Conservation (phyloP, 2,329 filamentous ascomycete genomes). For the Pseudogymnoascus sp. region DNA sequence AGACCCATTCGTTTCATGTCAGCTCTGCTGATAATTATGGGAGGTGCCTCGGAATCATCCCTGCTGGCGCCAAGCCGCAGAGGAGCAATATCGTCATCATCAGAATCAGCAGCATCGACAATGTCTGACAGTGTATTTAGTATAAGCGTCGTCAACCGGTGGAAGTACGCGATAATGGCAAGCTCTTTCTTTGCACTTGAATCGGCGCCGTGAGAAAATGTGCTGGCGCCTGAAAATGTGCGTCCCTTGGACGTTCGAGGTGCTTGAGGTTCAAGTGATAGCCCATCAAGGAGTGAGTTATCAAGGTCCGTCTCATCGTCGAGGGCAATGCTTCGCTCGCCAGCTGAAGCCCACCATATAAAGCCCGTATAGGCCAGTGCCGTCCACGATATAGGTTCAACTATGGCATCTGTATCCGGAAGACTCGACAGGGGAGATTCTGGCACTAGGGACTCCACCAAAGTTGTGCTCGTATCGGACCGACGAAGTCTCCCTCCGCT, state of each 20-base stretch:
- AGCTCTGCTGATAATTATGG: constrained; percentile 51
- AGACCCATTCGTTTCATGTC: constrained; percentile 66
- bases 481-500: background rate
- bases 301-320: constrained; percentile 53
- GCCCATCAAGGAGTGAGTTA: constrained; percentile 46
- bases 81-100: constrained; percentile 26
- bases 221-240: constrained; percentile 35
- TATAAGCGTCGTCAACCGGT: constrained; percentile 62
- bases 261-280: constrained; percentile 31
- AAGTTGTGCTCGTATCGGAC: background rate
- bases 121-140: constrained; percentile 55
- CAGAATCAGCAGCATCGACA: constrained; percentile 39
- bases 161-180: constrained; percentile 72
- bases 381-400: constrained; percentile 60
- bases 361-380: constrained; percentile 73
- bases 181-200: constrained; percentile 44
- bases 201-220: constrained; percentile 10
- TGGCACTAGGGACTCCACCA: background rate
- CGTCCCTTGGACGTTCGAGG: constrained; percentile 15
- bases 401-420: constrained; percentile 43
- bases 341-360: constrained; percentile 85
- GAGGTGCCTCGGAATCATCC: constrained; percentile 23
- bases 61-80: constrained; percentile 37
- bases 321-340: constrained; percentile 58
- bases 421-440: constrained; percentile 34